A percentile compares a stretch with the other conserved stretches of the same genome.
phyloP scores from a whole-genome alignment of 345 rosid species.

The Rhizophora mangle region DNA sequence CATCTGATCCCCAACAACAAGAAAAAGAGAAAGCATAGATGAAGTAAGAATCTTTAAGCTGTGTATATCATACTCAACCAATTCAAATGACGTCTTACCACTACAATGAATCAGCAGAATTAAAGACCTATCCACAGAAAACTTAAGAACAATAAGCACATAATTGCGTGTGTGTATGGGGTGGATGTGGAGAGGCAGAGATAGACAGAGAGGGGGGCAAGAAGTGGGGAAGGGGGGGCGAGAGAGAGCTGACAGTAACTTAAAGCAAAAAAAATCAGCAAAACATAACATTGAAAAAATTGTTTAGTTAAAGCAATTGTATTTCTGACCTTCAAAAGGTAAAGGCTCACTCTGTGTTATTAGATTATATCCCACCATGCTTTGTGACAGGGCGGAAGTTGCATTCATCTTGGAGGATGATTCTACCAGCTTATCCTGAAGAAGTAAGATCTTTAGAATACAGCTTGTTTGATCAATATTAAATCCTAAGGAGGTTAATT shows the following conservation, averaged over 20 bases:
- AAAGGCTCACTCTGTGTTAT: slow-evolving; percentile 41
- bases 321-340: slow-evolving; percentile 52
- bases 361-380: slow-evolving; percentile 48
- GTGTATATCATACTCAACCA: no score
- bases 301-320: not conserved
- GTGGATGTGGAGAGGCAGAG: no score
- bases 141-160: no score
- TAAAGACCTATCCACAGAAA: no score
- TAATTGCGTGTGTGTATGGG: no score
- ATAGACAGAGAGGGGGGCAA: no score
- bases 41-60: no score
- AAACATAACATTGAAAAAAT: not conserved
- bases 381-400: slow-evolving; percentile 44
- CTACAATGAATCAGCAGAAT: no score
- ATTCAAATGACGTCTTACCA: no score
- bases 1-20: not conserved
- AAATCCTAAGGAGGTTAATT: slow-evolving; percentile 37
- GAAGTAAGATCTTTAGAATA: slow-evolving; percentile 48
- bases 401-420: slow-evolving; percentile 51
- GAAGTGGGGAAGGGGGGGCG: no score
- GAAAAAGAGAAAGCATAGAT: no score
- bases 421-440: slow-evolving; percentile 67
- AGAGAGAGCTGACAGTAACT: not conserved
- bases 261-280: not conserved
- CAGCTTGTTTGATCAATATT: slow-evolving; percentile 39